Evolutionary conservation across 768 basidiomycete species (phyloP).

Genomic region (Suillus occidentalis): DNA sequence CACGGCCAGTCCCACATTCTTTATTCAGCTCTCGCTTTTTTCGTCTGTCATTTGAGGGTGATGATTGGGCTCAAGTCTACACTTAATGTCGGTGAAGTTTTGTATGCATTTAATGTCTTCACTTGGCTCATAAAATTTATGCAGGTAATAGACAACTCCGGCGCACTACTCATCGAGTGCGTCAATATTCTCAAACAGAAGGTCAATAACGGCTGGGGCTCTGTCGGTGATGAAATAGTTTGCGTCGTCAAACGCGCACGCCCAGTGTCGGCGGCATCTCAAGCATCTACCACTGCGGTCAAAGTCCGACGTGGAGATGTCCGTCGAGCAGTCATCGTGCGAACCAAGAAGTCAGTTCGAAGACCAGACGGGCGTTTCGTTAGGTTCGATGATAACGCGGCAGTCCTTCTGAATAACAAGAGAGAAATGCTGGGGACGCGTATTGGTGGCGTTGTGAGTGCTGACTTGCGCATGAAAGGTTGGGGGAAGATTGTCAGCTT

Average conservation of each 20-base stretch:
- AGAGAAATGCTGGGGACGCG: slow-evolving; percentile 94
- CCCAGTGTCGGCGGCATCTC: slow-evolving; percentile 66
- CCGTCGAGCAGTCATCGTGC: slow-evolving; percentile 92
- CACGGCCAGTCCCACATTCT: neutral
- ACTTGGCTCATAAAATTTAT: neutral
- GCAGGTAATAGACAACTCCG: slow-evolving; percentile 96
- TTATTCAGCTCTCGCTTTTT: neutral
- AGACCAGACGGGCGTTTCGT: slow-evolving; percentile 87
- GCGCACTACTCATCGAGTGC: slow-evolving; percentile 91
- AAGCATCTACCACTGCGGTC: slow-evolving; percentile 72
- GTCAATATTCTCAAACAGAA: slow-evolving; percentile 96
- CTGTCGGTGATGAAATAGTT: slow-evolving; percentile 93
- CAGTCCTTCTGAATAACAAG: slow-evolving; percentile 92
- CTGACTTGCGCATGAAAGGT: slow-evolving; percentile 85
- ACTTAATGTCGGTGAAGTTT: slow-evolving; percentile 62
- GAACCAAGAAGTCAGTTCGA: slow-evolving; percentile 83
- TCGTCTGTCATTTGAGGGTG: neutral
- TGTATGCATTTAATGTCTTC: neutral
- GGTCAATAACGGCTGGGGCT: slow-evolving; percentile 92
- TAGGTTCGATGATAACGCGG: slow-evolving; percentile 96
- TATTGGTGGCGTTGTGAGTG: slow-evolving; percentile 91
- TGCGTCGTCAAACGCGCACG: slow-evolving; percentile 92
- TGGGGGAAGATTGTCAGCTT: slow-evolving; percentile 94
- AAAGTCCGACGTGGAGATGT: slow-evolving; percentile 95
- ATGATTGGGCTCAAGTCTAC: slow-evolving; percentile 97